Conservation (phyloP, 2,329 filamentous ascomycete genomes). For the Reticulascus tulasneorum region DNA sequence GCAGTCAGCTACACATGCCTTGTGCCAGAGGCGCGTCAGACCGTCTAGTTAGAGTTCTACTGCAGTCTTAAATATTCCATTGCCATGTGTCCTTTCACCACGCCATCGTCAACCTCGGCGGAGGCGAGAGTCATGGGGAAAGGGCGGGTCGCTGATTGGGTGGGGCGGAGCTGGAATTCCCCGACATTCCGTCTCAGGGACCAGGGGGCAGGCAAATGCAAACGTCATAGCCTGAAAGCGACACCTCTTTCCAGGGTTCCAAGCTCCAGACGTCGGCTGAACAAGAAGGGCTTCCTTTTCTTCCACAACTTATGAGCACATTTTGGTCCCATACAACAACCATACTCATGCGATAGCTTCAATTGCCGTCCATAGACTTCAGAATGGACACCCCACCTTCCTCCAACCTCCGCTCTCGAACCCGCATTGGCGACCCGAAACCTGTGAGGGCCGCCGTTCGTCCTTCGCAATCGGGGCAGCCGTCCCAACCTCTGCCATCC, state of each 20-base stretch:
- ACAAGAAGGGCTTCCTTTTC: no score
- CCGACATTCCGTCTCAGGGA: not conserved
- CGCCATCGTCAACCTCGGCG: conserved; percentile 1
- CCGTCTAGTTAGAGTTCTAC: no score
- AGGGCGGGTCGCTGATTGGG: not conserved
- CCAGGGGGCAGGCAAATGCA: not conserved
- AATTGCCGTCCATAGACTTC: not conserved
- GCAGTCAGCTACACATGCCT: no score
- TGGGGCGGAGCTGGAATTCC: not conserved
- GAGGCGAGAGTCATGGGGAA: not conserved
- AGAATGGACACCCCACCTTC: conserved; percentile 14
- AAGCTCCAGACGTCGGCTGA: conserved; percentile 4
- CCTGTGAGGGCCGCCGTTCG: no score
- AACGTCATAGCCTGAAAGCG: conserved; percentile 11
- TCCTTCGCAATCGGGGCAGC: no score
- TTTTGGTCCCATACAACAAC: not conserved
- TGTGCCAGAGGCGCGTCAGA: no score
- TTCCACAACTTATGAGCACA: conserved; percentile 2
- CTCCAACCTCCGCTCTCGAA: conserved; percentile 12
- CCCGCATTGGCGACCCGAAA: conserved; percentile 13
- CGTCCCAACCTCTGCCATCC: no score
- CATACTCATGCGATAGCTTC: conserved; percentile 5
- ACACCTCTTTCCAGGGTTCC: conserved; percentile 11
- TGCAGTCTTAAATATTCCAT: not conserved
- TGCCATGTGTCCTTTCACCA: conserved; percentile 11